These are phyloP conservation scores for Penicillium simplicissimum DNA, from an alignment of 495 filamentous ascomycete species.

Conservation along the genomic window DNA sequence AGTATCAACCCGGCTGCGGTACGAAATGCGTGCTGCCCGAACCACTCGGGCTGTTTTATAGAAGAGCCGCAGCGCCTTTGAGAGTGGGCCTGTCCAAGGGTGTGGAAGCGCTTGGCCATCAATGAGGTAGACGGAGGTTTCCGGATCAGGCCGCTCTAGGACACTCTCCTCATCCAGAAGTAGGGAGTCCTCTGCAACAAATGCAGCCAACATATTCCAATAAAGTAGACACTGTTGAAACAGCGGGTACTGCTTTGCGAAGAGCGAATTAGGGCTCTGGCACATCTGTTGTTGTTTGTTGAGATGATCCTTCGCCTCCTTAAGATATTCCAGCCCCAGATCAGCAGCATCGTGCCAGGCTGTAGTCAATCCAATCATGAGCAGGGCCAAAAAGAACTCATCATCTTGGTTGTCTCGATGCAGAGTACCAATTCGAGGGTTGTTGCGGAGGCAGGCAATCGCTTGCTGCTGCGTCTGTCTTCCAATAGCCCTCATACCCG, in stretches of 20 bases:
- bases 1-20: slow-evolving; percentile 14
- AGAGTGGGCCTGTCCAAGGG: slow-evolving; percentile 29
- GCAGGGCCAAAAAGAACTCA: slow-evolving; percentile 28
- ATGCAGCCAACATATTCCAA: slow-evolving; percentile 30
- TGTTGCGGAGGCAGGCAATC: slow-evolving; percentile 26
- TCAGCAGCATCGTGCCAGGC: slow-evolving; percentile 28
- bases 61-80: slow-evolving; percentile 23
- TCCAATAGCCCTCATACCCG: slow-evolving; percentile 26
- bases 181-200: slow-evolving; percentile 27
- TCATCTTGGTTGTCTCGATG: slow-evolving; percentile 26
- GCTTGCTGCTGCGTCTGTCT: slow-evolving; percentile 31
- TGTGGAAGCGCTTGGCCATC: slow-evolving; percentile 28
- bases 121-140: slow-evolving; percentile 26
- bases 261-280: slow-evolving; percentile 19
- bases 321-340: slow-evolving; percentile 25
- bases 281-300: slow-evolving; percentile 19
- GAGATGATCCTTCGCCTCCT: slow-evolving; percentile 28
- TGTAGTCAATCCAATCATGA: slow-evolving; percentile 29
- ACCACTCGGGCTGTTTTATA: slow-evolving; percentile 27
- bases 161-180: slow-evolving; percentile 24
- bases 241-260: slow-evolving; percentile 28
- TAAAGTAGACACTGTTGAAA: slow-evolving; percentile 30
- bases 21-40: slow-evolving; percentile 17
- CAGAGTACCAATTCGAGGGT: slow-evolving; percentile 14
- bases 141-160: slow-evolving; percentile 15